Conservation (phyloP, 495 filamentous ascomycete genomes). For the Trichoderma reesei region DNA sequence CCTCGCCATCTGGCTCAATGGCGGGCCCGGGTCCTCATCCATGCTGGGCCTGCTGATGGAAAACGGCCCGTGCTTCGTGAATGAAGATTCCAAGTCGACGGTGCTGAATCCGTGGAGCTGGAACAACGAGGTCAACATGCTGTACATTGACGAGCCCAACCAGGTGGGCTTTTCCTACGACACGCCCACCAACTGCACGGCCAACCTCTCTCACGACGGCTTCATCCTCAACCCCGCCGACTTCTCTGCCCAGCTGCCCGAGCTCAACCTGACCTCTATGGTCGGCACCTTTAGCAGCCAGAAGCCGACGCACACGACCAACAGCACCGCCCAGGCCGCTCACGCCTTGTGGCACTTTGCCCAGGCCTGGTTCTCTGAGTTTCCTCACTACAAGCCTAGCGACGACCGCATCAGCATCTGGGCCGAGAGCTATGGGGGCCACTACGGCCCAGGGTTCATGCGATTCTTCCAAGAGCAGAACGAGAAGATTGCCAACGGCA, state of each 20-base stretch:
- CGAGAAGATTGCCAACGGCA: conserved; percentile 36
- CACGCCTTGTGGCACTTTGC: conserved; percentile 59
- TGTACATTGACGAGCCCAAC: conserved; percentile 61
- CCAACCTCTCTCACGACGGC: conserved; percentile 23
- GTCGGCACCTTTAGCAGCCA: conserved; percentile 58
- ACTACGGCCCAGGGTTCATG: conserved; percentile 54
- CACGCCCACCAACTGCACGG: conserved; percentile 40
- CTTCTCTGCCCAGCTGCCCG: conserved; percentile 16
- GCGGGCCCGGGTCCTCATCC: conserved; percentile 54
- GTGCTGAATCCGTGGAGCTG: conserved; percentile 51
- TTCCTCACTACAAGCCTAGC: conserved; percentile 54
- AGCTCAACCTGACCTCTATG: conserved; percentile 32
- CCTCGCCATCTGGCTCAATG: conserved; percentile 61
- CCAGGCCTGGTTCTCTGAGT: conserved; percentile 53
- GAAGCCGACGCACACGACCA: conserved; percentile 43
- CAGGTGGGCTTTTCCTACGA: conserved; percentile 51
- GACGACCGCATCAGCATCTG: conserved; percentile 41
- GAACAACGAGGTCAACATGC: conserved; percentile 64
- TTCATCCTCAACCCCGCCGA: conserved; percentile 22
- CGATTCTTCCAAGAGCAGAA: conserved; percentile 55
- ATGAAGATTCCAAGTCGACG: conserved; percentile 9
- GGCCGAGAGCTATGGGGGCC: conserved; percentile 52
- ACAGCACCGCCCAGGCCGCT: conserved; percentile 56
- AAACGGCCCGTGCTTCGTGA: conserved; percentile 36
- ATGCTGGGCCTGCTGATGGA: conserved; percentile 61